Evolutionary conservation across 31 red algal species (phyloP).

Genomic region (Odonthalia washingtoniensis): DNA sequence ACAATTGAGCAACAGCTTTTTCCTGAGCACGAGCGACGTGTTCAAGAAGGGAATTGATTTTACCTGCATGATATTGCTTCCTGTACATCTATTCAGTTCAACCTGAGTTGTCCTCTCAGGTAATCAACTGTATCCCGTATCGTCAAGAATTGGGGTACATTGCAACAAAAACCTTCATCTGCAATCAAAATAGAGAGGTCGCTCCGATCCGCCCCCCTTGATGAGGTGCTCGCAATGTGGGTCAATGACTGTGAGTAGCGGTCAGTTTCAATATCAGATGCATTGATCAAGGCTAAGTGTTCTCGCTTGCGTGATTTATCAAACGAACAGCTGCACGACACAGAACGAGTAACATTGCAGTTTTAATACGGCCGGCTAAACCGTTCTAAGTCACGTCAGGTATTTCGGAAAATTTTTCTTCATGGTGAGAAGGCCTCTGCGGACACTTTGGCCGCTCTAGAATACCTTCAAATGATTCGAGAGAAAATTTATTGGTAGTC

Average conservation of each 20-base stretch:
- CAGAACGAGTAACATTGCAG: slow-evolving; percentile 3
- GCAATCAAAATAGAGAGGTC: neutral
- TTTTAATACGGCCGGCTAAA: neutral
- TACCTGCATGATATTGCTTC: no score
- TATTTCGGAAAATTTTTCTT: neutral
- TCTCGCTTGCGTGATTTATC: slow-evolving; percentile 7
- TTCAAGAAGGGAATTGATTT: no score
- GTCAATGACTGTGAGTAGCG: slow-evolving; percentile 1
- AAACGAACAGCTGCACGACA: neutral
- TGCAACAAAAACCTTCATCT: no score
- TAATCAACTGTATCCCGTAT: no score
- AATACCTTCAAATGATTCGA: neutral
- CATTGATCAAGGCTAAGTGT: neutral
- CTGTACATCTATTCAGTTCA: no score
- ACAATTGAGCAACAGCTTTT: no score
- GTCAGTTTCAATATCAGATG: slow-evolving; percentile 4
- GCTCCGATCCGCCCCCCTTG: neutral
- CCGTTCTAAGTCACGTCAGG: neutral
- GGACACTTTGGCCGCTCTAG: neutral
- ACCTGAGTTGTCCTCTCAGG: no score
- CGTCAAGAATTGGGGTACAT: no score
- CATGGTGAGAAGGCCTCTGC: slow-evolving; percentile 1
- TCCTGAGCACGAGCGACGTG: no score
- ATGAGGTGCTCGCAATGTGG: neutral
- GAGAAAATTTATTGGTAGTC: neutral